phyloP scores from a whole-genome alignment of 805 yeast species.

The Ogataea degrootiae region DNA sequence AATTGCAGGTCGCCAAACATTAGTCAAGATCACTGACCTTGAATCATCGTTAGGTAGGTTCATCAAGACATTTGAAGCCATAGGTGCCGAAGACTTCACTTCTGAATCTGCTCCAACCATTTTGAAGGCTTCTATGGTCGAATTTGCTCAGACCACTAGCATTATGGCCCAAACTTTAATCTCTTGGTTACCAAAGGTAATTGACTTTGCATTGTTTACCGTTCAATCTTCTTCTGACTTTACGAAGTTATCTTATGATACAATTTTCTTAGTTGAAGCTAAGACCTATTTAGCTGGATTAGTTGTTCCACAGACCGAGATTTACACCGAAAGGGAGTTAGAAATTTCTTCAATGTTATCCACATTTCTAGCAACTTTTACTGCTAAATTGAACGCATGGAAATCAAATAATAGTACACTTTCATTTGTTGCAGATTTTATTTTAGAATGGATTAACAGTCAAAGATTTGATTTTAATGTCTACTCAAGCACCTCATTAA shows the following conservation, averaged over 20 bases:
- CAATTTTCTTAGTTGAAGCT: conserved; percentile 21
- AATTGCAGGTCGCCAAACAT: conserved; percentile 47
- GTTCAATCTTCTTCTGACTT: conserved; percentile 9
- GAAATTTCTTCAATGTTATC: conserved; percentile 19
- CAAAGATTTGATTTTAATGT: conserved; percentile 18
- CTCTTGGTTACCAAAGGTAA: conserved; percentile 34
- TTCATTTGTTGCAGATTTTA: conserved; percentile 44
- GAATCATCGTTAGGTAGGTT: conserved; percentile 4
- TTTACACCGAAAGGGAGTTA: conserved; percentile 12
- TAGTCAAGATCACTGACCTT: conserved; percentile 30
- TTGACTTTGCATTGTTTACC: conserved; percentile 30
- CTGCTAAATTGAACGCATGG: conserved; percentile 31
- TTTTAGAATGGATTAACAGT: conserved; percentile 42
- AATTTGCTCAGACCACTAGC: neutral
- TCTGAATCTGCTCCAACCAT: neutral
- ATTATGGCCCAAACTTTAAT: conserved; percentile 5
- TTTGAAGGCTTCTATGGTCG: conserved; percentile 4
- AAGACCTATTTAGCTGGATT: conserved; percentile 16
- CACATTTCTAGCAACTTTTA: conserved; percentile 23
- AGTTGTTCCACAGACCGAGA: conserved; percentile 2
- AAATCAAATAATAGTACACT: conserved; percentile 25
- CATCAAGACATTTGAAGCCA: conserved; percentile 1
- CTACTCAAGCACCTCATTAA: conserved; percentile 25
- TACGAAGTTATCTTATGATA: conserved; percentile 2
- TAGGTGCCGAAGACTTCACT: neutral